Conservation (phyloP, 352 stramenopile genomes). For the Globisporangium heterothallicum region DNA sequence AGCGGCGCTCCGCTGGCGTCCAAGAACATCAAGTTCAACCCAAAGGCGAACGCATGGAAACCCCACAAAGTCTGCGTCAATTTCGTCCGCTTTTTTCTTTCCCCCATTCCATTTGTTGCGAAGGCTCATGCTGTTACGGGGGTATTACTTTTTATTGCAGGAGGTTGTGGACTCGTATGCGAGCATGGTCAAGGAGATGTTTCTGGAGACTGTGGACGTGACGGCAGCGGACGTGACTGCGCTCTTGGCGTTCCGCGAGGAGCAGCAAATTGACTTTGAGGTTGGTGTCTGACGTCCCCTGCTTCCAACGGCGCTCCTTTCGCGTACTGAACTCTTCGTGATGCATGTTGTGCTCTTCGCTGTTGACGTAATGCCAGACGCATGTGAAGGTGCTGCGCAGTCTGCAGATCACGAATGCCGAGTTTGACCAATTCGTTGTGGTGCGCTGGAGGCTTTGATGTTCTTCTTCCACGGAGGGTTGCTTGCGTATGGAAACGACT, state of each 20-base stretch:
- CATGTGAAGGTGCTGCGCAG: conserved; percentile 66
- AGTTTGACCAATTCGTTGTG: conserved; percentile 79
- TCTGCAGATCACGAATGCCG: conserved; percentile 77
- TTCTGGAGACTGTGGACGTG: conserved; percentile 50
- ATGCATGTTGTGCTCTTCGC: neutral
- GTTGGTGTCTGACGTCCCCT: conserved; percentile 7
- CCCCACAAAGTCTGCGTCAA: conserved; percentile 23
- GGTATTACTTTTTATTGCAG: neutral
- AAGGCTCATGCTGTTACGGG: neutral
- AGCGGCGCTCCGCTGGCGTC: conserved; percentile 61
- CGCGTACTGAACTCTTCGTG: neutral
- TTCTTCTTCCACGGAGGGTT: neutral
- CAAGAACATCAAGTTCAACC: conserved; percentile 83
- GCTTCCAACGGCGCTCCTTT: too few relatives aligned
- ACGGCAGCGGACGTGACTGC: conserved; percentile 36
- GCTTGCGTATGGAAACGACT: neutral
- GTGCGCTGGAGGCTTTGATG: conserved; percentile 10
- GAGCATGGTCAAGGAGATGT: conserved; percentile 38
- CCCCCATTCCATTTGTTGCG: neutral
- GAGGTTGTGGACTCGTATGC: conserved; percentile 51
- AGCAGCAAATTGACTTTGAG: conserved; percentile 71
- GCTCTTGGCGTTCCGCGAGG: conserved; percentile 51
- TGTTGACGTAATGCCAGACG: conserved; percentile 35
- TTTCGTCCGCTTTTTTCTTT: neutral
- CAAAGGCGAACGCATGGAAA: conserved; percentile 46